Base-by-base conservation (phyloP, 2,329 filamentous ascomycete genomes). In the Aspergillus calidoustus region DNA sequence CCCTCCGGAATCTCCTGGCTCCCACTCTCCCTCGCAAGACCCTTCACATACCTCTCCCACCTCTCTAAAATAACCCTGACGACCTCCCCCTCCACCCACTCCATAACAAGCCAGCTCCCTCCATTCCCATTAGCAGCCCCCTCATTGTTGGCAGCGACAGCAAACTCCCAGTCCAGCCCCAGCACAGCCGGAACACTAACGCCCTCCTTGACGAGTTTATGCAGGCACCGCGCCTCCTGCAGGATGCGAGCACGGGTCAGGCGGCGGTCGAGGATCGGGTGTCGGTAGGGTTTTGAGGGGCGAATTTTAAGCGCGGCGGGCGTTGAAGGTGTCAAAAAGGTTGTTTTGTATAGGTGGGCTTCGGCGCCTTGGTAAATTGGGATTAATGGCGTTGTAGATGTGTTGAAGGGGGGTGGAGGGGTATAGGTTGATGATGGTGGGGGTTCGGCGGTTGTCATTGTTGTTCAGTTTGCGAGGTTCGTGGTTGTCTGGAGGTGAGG, bases 291-390 rank as follows among this genome's bases (percentile, higher is more conserved):
- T 80, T 99, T 99, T 28, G 88, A 84, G 0, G 94, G 93, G 0
- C 95, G 91, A 83, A 96, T 89, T 81, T 99, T 99, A 65, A 98
- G 87, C 0, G 94, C 92, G 74, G 89, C 91, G 15, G 90, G 86
- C 9, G 86, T 82, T 60, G 82, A 76, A 44, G 91, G 85, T 1
- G 84, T 76, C 58, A 97, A 88, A 80, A 92, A 96, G 59, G 87
- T 89, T 19, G 92, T 94, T 77, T 88, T 89, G 86, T 96, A 98
- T 74, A 99, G 87, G 67, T 94, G 92, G 63, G 92, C 93, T 86
- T 99, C 95, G 74, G 95, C 95, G 79, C 95, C 95, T 84, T 98
- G 95, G 60, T 92, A 89, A 69, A 98, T 87, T 72, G 97, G 90
- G 53, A 75, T 77, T 65, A 92, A 87, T 53, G 86, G 78, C 68